Base-by-base conservation (phyloP, 176 grass and related monocot genomes). In the Bonia amplexicaulis region DNA sequence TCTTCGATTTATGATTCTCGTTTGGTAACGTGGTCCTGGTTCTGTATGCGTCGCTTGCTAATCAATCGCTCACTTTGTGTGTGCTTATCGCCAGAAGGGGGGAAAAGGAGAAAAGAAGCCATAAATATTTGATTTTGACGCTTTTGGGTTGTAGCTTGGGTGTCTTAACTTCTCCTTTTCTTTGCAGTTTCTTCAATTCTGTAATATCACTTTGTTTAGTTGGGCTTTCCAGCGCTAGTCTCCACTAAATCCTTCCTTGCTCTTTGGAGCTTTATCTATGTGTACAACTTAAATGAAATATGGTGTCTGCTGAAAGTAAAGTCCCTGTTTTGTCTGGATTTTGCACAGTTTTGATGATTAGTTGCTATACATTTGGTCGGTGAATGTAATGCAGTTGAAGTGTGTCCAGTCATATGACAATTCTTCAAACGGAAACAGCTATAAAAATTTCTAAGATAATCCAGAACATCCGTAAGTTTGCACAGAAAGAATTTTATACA, bases 71-170 rank as follows among this genome's bases (percentile, higher is more conserved):
- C 82, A 60, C 55, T 86, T 86, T 86, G 78, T 77, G 42, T 49
- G 46, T 90, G 65, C 88, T 90, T 90, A 82, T 82, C 84, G 27
- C 57, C 58, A 77, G 71, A 81, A 77, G 49, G 26, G 16, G 31
- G 58, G 29, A n/a, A 5, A 49, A 19, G 26, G 16, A 17, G 35
- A 63, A 85, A 86, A 82, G 29, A 87, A 90, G 66, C 49, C 73
- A 74, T 51, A 51, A 83, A 87, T 29, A 86, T 67, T 63, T 61
- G 84, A 90, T 59, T 78, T 79, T 83, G 80, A 78, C 66, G 68
- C 84, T 83, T 90, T 86, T 90, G 84, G 79, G 67, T 74, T 78
- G 66, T 87, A 33, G 59, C 74, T 87, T 73, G 67, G 79, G 60
- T 90, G 89, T 79, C 80, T 58, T 73, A 80, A 79, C 84, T 87